Base-by-base conservation (phyloP, 2,329 filamentous ascomycete species). In the Xylariaceae sp. region DNA sequence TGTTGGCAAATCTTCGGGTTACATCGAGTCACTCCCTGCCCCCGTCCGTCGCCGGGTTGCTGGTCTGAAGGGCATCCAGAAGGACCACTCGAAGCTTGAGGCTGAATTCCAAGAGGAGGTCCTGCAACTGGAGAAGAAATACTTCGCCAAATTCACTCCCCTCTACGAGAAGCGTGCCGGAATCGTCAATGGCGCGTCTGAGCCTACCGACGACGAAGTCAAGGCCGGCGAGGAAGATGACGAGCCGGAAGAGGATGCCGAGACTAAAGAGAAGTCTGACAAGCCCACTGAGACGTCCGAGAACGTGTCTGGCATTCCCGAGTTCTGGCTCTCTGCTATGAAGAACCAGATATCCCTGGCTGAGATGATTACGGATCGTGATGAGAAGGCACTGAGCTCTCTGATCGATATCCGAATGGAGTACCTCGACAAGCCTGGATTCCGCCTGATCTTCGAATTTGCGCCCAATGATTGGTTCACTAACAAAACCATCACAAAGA, bases 261-360 rank as follows among this genome's bases (percentile, higher is more conserved):
- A 71, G 49, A 60, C 64, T 40, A 65, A 71, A 52, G 72, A 77
- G 53, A 65, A 72, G 54, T 67, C 78, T 43, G 64, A 70, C 45
- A 68, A 75, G 47, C 57, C 70, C 29, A 61, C 66, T 37, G 66
- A 73, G 43, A 59, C 66, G 21, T 60, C 65, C 38, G 55, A 70
- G 43, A 60, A 69, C 36, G 65, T 82, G 45, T 72, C 78, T 53
- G 92, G 92, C 63, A 95, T 98, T 44, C 92, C 92, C 44, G 92
- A 98, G 67, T 98, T 98, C 75, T 98, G 92, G 92, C 75, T 98
- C 32, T 95, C 90, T 42, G 90, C 93, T 51, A 96, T 98, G 90
- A 98, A 98, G 77, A 98, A 98, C 72, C 90, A 95, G 62, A 78
- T 92, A 54, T 94, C 89, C 19, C 80, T 98, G 36, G 87, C 90